phyloP scores from a whole-genome alignment of 306 rosid genomes.

The Potentilla sterilis region DNA sequence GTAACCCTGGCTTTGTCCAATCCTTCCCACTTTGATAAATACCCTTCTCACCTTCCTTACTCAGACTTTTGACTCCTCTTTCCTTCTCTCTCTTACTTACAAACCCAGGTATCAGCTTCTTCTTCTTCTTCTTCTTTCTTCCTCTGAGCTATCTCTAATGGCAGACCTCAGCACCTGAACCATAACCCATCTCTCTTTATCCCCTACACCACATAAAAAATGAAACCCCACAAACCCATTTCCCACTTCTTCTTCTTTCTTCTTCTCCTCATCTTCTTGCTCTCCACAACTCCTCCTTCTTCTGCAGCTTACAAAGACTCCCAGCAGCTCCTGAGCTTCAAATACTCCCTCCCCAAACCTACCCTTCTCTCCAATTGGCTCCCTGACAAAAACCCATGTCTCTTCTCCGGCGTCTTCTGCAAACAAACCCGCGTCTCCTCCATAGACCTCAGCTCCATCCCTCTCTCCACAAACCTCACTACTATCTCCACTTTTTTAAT shows the following conservation, averaged over 20 bases:
- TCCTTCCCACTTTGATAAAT: conserved; percentile 60
- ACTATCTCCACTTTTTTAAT: conserved; percentile 42
- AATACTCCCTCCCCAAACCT: conserved; percentile 51
- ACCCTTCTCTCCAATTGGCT: conserved; percentile 56
- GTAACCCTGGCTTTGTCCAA: conserved; percentile 60
- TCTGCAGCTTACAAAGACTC: conserved; percentile 25
- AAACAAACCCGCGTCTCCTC: conserved; percentile 46
- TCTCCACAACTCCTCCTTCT: conserved; percentile 19
- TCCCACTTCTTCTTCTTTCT: neutral
- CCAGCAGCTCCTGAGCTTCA: conserved; percentile 62
- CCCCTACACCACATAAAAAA: conserved; percentile 7
- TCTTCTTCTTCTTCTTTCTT: conserved; percentile 30
- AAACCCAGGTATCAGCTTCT: conserved; percentile 17
- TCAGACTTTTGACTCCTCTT: conserved; percentile 60
- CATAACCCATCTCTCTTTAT: neutral
- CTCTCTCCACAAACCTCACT: conserved; percentile 55
- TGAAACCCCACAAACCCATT: conserved; percentile 32
- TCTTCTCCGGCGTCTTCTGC: conserved; percentile 60
- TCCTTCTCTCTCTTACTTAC: neutral
- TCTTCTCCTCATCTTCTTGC: conserved; percentile 17
- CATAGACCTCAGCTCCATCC: conserved; percentile 52
- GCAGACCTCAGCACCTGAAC: conserved; percentile 43
- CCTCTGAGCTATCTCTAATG: conserved; percentile 40
- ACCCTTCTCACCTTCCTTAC: conserved; percentile 63
- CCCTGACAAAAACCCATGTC: conserved; percentile 52